Evolutionary conservation across 805 yeast genomes (phyloP), one percentile per base, ranked within the genome.

Genomic region (Cyberlindnera galapagoensis): DNA sequence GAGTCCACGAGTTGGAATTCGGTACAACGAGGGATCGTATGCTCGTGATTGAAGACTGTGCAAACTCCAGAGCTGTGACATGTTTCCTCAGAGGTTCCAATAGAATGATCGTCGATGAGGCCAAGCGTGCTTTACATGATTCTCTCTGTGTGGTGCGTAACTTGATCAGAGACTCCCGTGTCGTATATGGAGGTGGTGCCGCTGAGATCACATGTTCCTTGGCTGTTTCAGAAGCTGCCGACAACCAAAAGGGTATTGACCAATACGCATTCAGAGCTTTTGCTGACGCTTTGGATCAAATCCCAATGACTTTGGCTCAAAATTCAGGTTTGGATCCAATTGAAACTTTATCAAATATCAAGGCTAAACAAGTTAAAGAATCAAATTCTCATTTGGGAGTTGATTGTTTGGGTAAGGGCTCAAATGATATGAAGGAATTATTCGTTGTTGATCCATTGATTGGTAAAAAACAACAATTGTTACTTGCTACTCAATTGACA

Each of bases 111-210:
- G 90, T 85, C 19, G 98, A 90, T 52, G 99, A 92, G 65, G 94
- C 96, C 32, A 76, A 84, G 44, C 80, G 99, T 59, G 97, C 98
- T 2, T 69, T 92, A 38, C 97, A 92, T 52, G 99, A 92, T 57
- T 84, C 98, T 7, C 65, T 92, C 36, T 90, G 98, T 65, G 99
- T 94, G 27, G 98, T 92, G 18, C 82, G 98, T 65, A 94, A 92
- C 63, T 73, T 92, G 56, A 80, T 94, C 31, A 76, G 80, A 51
- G 97, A 94, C 59, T 80, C 77, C 56, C 74, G 96, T 59, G 85
- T 92, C 28, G 97, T 94, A n/a, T 92, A 92, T 54, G 99, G 99
- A 43, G 99, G 99, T 49, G 99, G 99, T 46, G 95, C 98, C 15
- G 94, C 97, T 22, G 99, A 92, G 64, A 78, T 92, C 33, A 72